Evolutionary conservation across 352 stramenopile species (phyloP), one percentile per base, ranked within the genome.

Genomic region (Globisporangium polare): DNA sequence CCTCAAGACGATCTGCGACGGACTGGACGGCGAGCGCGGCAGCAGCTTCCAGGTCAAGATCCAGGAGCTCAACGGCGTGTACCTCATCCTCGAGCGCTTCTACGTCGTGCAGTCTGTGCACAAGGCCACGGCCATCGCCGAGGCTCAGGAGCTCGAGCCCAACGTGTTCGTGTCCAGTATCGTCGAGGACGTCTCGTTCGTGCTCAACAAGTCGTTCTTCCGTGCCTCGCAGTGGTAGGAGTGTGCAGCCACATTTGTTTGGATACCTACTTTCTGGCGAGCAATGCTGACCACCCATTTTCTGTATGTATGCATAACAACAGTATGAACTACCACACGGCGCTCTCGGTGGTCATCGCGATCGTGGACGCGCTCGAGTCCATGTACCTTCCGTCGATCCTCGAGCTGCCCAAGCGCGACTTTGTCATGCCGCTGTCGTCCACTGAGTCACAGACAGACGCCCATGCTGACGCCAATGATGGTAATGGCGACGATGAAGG

Each of bases 41-140:
- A 67, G 65, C 39, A 65, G 63, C 20, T 90, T 91, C 39, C 64
- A 77, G 17, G 49, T 61, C 24, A 92, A 94, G 56, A 75, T 87
- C 49, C 75, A 91, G 46, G 83, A 95, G 63, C 66, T 93, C 13
- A 83, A 83, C 54, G 86, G 83, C 24, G 81, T 95, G 17, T 95
- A 95, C 49, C 58, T 95, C 26, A 62, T 95, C 31, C 58, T 95
- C 6, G 86, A 93, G 67, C 81, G 83, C 26, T 95, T 92, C 58
- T 95, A 95, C 64, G 74, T 95, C 15, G 88, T 90, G 47, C 86
- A 95, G 67, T 91, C 83, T 4, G 81, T 91, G 42, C 83, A 89
- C 66, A 95, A 95, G 66, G 86, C 86, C 29, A 90, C 82, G 0
- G 83, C 78, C 18, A 92, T 95, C 66, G 78, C 83, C 24, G 86